These are phyloP conservation scores for Ceratobasidium sp. DNA, from an alignment of 1,284 basidiomycete genomes.

Conservation along the genomic window DNA sequence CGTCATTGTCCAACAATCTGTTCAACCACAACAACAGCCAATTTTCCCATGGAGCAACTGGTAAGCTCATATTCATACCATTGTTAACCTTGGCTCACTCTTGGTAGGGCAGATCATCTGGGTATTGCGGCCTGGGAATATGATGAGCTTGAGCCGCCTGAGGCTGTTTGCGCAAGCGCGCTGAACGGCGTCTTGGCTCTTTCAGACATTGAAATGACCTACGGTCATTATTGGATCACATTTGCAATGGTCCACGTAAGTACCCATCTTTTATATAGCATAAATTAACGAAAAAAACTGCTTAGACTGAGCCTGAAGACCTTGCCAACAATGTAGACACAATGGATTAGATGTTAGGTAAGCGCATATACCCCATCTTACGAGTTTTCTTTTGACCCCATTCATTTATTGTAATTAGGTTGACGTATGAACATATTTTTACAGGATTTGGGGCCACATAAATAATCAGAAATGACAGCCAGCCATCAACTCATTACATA, in stretches of 20 bases:
- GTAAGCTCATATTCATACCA: neutral
- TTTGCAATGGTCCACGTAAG: conserved; percentile 13
- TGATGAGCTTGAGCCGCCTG: neutral
- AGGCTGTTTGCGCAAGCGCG: neutral
- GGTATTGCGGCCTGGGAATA: conserved; percentile 1
- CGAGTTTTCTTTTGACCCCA: too few relatives aligned
- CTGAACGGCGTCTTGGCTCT: conserved; percentile 6
- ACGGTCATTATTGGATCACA: conserved; percentile 4
- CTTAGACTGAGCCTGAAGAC: conserved; percentile 12
- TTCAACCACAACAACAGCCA: neutral
- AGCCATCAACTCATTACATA: too few relatives aligned
- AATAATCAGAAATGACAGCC: too few relatives aligned
- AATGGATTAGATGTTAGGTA: neutral
- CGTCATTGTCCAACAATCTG: neutral
- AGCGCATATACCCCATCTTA: neutral
- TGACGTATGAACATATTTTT: too few relatives aligned
- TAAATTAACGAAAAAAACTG: neutral
- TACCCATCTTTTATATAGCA: neutral
- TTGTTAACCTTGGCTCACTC: neutral
- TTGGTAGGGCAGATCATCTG: neutral
- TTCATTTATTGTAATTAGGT: too few relatives aligned
- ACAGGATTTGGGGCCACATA: too few relatives aligned
- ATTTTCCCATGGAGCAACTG: conserved; percentile 1
- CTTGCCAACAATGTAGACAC: neutral
- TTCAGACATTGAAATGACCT: neutral